Evolutionary conservation across 2,329 filamentous ascomycete species (phyloP).

Genomic region (Aspergillus brasiliensis): DNA sequence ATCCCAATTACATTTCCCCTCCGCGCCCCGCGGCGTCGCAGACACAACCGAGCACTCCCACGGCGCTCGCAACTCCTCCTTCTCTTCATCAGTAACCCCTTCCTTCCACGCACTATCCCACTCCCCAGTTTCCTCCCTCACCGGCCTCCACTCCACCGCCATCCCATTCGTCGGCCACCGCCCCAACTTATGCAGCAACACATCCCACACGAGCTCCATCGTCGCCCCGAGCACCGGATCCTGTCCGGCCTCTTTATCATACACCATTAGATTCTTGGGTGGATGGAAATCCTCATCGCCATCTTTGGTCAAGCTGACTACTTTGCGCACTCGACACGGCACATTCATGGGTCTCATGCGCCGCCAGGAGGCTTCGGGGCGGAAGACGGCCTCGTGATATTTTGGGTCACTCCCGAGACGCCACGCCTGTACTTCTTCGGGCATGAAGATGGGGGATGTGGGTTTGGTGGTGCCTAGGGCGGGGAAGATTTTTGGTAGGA

Average conservation of each 20-base stretch:
- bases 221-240: neutral
- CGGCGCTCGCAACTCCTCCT: neutral
- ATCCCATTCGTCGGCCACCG: neutral
- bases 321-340: neutral
- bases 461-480: neutral
- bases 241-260: neutral
- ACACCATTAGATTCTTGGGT: neutral
- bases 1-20: neutral
- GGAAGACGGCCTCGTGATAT: neutral
- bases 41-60: neutral
- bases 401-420: neutral
- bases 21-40: neutral
- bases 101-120: neutral
- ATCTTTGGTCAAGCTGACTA: neutral
- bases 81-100: neutral
- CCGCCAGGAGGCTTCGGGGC: neutral
- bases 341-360: neutral
- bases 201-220: neutral
- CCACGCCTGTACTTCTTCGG: neutral
- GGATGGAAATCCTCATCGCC: too few relatives aligned
- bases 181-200: neutral
- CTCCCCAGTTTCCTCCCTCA: neutral
- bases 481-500: neutral
- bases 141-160: neutral
- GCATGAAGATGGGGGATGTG: neutral